These are phyloP conservation scores for Trichoderma asperelloides DNA, from an alignment of 495 filamentous ascomycete genomes.

Conservation along the genomic window DNA sequence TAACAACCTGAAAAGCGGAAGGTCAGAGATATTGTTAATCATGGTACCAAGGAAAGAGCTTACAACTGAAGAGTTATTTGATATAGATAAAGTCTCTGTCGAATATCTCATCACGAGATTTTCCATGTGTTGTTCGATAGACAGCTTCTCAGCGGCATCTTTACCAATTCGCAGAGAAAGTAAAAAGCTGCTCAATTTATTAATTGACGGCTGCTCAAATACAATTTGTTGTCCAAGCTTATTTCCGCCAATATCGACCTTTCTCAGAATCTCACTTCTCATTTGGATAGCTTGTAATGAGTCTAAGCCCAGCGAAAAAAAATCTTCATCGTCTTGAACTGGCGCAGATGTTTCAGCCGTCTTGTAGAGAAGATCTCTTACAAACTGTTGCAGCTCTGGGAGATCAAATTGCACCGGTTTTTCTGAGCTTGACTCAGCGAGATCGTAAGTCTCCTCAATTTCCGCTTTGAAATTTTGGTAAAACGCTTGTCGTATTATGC, in stretches of 20 bases:
- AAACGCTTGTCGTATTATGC: conserved; percentile 43
- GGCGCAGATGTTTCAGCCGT: neutral
- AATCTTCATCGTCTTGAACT: conserved; percentile 27
- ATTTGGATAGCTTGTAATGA: conserved; percentile 43
- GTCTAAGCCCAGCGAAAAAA: conserved; percentile 47
- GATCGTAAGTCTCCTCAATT: conserved; percentile 37
- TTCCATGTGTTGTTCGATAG: neutral
- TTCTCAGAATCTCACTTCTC: neutral
- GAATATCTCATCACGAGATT: neutral
- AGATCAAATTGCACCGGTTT: neutral
- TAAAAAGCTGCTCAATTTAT: neutral
- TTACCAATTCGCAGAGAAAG: neutral
- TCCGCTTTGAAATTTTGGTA: conserved; percentile 35
- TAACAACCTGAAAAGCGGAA: neutral
- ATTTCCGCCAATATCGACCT: neutral
- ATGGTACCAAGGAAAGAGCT: neutral
- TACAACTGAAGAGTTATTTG: neutral
- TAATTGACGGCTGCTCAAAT: neutral
- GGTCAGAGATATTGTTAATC: neutral
- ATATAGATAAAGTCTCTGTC: neutral
- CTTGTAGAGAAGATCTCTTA: neutral
- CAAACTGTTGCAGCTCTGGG: neutral
- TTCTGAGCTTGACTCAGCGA: conserved; percentile 21
- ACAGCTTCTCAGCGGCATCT: neutral
- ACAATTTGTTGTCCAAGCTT: neutral